Evolutionary conservation across 2,329 filamentous ascomycete genomes (phyloP), one percentile per base, ranked within the genome.

Genomic region (Cordyceps fumosorosea): DNA sequence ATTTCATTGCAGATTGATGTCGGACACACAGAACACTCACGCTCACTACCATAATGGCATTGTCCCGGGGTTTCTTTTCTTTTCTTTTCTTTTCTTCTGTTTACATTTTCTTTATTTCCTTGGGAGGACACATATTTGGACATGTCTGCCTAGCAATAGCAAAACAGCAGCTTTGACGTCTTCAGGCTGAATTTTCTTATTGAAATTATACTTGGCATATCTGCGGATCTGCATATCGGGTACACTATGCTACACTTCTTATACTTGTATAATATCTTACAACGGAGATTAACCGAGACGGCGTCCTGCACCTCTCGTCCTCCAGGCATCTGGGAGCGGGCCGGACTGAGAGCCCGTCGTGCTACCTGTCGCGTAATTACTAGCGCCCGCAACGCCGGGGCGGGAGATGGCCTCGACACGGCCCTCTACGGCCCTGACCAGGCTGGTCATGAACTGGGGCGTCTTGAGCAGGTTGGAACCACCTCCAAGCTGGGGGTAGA

Each of bases 401-500:
- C 37, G 40, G 29, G 52, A 40, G 34, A 57, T 14, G 6, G 47
- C 37, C 16, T 52, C 37, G 1, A 34, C 34, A 26, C 40, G 45
- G 20, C 59, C 59, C 32, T 64, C 56, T 44, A 64, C 54, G 1
- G 76, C 81, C 63, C 80, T 77, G 63, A 93, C 89, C 67, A 89
- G 82, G 60, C 82, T 81, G 63, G 84, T 86, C 63, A 98, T 76
- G 67, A 92, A 86, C 6, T 74, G 73, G 2, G 95, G 95, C 0
- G 92, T 95, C 16, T 81, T 79, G 42, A 97, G 80, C 55, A 88
- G 81, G 70, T 93, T 96, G 57, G 79, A 81, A 0, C 95, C 95
- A 62, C 90, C 90, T 37, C 92, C 93, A 71, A 95, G 95, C 61
- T 90, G 86, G 5, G 95, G 95, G 81, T 92, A 98, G 48, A 97